Evolutionary conservation across 345 rosid species (phyloP), one percentile per base, ranked within the genome.

Genomic region (Lepidium didymum): DNA sequence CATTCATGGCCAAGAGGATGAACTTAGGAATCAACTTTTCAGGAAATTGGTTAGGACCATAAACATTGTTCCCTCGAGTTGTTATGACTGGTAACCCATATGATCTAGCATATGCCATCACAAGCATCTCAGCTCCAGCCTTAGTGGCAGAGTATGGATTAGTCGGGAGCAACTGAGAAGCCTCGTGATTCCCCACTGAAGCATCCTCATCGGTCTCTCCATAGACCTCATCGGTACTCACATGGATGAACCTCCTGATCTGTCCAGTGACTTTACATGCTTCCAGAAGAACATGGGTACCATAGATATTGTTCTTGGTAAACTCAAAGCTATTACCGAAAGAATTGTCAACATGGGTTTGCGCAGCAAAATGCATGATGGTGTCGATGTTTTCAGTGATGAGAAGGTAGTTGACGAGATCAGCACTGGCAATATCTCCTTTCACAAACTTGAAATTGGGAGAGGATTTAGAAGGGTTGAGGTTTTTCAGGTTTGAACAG

Each of bases 181-280:
- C 97, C 73, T 90, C 97, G 10, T 80, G 84, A 62, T 90, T 90
- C 59, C 95, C 97, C 12, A 88, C 97, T 0, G 85, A 83, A 27
- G 97, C 97, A 78, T 91, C 97, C 77, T 91, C 97, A 62, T 91
- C 95, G 1, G 95, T 91, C 81, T 91, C 95, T 61, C 97, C 97
- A 56, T 91, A 91, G 12, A 90, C 96, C 81, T 90, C 96, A 75
- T 90, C 96, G 2, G 96, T 90, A 76, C 96, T 90, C 27, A 90
- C 96, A 69, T 90, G 96, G 64, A 90, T 90, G 70, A 90, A 90
- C 79, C 96, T 86, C 87, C 82, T 79, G 74, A 90, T 86, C 86
- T 86, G 96, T 8, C 96, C 96, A 67, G 96, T 90, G 60, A 90
- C 94, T 78, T 90, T 90, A 69, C 96, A 87, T 36, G 96, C 96